phyloP scores from a whole-genome alignment of 768 basidiomycete genomes.

The Lactarius akahatsu region DNA sequence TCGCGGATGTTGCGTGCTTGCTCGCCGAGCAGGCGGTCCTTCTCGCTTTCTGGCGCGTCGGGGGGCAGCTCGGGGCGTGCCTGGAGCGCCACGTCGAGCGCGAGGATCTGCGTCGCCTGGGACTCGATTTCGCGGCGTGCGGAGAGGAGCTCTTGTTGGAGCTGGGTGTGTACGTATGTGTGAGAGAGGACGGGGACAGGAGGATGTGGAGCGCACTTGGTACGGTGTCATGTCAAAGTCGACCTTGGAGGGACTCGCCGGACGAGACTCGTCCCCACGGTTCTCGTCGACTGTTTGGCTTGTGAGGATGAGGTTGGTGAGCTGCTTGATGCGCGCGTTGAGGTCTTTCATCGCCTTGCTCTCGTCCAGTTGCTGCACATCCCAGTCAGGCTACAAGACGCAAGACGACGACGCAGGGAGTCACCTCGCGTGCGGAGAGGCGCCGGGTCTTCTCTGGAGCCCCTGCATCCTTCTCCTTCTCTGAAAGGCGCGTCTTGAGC shows the following conservation, averaged over 20 bases:
- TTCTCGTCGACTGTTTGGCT: conserved; percentile 76
- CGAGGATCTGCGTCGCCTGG: conserved; percentile 80
- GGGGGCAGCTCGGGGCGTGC: conserved; percentile 66
- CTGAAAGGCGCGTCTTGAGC: conserved; percentile 69
- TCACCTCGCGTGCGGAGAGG: conserved; percentile 48
- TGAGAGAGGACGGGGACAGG: not conserved
- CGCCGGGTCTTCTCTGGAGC: conserved; percentile 46
- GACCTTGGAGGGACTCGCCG: conserved; percentile 81
- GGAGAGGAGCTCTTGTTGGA: conserved; percentile 85
- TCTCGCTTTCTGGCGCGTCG: conserved; percentile 66
- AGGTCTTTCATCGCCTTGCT: conserved; percentile 82
- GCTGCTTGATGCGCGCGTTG: conserved; percentile 73
- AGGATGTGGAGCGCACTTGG: conserved; percentile 49
- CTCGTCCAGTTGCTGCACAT: conserved; percentile 73
- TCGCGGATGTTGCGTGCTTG: conserved; percentile 75
- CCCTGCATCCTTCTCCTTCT: conserved; percentile 57
- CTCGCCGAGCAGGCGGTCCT: conserved; percentile 71
- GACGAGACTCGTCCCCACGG: conserved; percentile 68
- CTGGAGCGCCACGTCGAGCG: conserved; percentile 74
- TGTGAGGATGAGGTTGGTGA: conserved; percentile 83
- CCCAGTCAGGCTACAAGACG: conserved; percentile 9
- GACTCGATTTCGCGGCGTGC: conserved; percentile 76
- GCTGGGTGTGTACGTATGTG: conserved; percentile 39
- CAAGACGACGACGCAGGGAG: not conserved
- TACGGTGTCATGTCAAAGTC: conserved; percentile 90